Conservation (phyloP, 2,329 filamentous ascomycete genomes). For the Phialophora expanda region DNA sequence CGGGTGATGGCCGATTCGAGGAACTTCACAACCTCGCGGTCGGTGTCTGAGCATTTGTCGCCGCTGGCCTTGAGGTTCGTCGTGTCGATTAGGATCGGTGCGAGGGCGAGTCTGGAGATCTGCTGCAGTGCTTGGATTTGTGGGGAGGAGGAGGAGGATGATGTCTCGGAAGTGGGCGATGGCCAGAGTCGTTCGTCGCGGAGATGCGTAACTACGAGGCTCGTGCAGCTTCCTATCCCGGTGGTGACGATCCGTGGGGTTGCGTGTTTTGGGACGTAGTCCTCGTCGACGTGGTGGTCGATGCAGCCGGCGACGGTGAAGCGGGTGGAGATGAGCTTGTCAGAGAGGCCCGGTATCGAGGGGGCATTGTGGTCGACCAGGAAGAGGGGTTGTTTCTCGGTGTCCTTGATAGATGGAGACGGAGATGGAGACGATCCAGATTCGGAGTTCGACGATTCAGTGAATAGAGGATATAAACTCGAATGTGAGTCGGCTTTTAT, state of each 20-base stretch:
- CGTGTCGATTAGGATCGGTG: conserved; percentile 53
- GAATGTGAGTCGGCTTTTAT: conserved; percentile 39
- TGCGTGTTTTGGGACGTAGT: conserved; percentile 52
- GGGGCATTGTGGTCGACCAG: conserved; percentile 55
- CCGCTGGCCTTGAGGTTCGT: conserved; percentile 51
- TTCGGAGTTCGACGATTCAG: conserved; percentile 4
- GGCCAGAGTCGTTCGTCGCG: conserved; percentile 53
- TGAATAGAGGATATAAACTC: conserved; percentile 18
- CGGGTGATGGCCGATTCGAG: conserved; percentile 56
- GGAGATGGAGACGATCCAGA: background rate
- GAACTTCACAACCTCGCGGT: conserved; percentile 56
- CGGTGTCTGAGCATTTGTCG: conserved; percentile 53
- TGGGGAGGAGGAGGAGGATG: background rate
- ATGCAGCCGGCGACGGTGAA: conserved; percentile 60
- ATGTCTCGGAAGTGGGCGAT: conserved; percentile 43
- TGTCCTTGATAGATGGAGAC: background rate
- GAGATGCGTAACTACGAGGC: conserved; percentile 59
- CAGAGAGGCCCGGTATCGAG: conserved; percentile 40
- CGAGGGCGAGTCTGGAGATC: conserved; percentile 51
- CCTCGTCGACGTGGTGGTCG: conserved; percentile 68
- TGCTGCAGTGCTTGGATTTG: conserved; percentile 42
- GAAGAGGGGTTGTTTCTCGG: conserved; percentile 35
- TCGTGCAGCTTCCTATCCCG: conserved; percentile 63
- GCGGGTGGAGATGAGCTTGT: conserved; percentile 47
- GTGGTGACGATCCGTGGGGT: conserved; percentile 61